A percentile compares a stretch with the other conserved stretches of the same genome.
phyloP scores from a whole-genome alignment of 208 protist species.

The Endotrypanum monterogeii region DNA sequence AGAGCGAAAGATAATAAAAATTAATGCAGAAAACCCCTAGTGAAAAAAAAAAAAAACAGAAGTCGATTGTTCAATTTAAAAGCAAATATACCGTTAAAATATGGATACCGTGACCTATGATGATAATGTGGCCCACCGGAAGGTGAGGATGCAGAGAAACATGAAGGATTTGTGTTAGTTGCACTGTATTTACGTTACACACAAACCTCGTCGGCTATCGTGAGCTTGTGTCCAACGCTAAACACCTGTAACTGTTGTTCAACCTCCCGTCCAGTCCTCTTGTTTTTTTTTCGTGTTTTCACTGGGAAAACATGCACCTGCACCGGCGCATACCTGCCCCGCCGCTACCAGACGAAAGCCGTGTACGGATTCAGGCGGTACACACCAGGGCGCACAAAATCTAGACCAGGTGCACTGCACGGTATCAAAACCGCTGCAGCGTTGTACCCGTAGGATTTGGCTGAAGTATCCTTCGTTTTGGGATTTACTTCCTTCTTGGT shows the following conservation, averaged over 20 bases:
- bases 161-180: background rate
- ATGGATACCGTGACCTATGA: background rate
- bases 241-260: background rate
- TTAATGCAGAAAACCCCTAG: slow-evolving; percentile 2
- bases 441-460: background rate
- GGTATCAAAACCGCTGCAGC: background rate
- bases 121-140: background rate
- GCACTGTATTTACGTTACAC: background rate
- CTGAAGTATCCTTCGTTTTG: background rate
- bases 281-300: background rate
- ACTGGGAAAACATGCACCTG: background rate
- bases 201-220: background rate
- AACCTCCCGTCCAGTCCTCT: background rate
- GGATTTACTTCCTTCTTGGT: background rate
- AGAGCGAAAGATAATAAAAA: slow-evolving; percentile 10
- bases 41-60: background rate
- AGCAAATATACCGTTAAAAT: background rate
- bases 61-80: slow-evolving; percentile 8
- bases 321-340: background rate
- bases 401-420: slow-evolving; percentile 15
- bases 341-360: slow-evolving; percentile 4
- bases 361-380: slow-evolving; percentile 48
- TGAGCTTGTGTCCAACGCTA: background rate
- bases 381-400: slow-evolving; percentile 24
- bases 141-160: background rate